phyloP scores from a whole-genome alignment of 352 stramenopile genomes.

The Plasmopara viticola region DNA sequence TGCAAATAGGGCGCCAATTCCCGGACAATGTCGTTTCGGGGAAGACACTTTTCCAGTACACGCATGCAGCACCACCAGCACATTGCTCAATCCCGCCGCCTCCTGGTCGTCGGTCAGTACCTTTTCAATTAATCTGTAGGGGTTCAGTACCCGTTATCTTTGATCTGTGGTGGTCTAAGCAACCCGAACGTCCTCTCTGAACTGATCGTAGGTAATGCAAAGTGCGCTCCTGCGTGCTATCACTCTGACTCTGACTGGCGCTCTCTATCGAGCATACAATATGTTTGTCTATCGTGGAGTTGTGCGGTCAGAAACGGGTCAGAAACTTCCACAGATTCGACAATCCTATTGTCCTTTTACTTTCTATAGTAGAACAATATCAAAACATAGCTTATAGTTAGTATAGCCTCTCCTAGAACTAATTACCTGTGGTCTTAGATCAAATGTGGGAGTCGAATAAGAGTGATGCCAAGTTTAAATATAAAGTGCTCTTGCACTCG shows the following conservation, averaged over 20 bases:
- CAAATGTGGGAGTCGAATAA: background rate
- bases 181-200: background rate
- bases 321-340: conserved; percentile 12
- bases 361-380: background rate
- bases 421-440: background rate
- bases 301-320: conserved; percentile 17
- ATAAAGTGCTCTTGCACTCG: background rate
- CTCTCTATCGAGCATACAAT: conserved; percentile 25
- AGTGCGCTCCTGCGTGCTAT: conserved; percentile 4
- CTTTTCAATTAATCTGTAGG: background rate
- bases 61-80: conserved; percentile 89
- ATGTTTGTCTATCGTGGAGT: conserved; percentile 11
- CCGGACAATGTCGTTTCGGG: conserved; percentile 82
- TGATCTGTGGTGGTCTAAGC: background rate
- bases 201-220: conserved; percentile 1
- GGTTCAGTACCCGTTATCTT: background rate
- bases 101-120: background rate
- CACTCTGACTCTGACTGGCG: conserved; percentile 18
- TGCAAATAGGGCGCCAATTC: conserved; percentile 82
- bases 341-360: conserved; percentile 3
- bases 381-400: background rate
- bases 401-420: background rate
- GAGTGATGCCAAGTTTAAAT: background rate
- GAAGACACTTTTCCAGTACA: conserved; percentile 78
- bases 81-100: conserved; percentile 11